Evolutionary conservation across 2,329 filamentous ascomycete genomes (phyloP).

Genomic region (Grosmannia huntii): DNA sequence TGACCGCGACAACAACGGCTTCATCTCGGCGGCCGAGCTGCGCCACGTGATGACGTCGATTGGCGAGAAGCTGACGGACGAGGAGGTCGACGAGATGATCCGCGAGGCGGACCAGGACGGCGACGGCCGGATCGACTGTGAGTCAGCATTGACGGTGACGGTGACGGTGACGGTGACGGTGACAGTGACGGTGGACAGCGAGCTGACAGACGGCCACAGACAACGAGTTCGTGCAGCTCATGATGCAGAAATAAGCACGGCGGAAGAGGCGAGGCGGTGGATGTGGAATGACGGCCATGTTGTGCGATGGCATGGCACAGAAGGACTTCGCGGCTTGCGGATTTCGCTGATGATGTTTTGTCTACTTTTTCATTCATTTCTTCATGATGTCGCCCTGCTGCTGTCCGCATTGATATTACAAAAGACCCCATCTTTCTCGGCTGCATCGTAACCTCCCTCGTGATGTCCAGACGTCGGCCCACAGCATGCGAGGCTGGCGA

Average conservation of each 20-base stretch:
- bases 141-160: slow-evolving; percentile 17
- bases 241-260: slow-evolving; percentile 75
- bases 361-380: slow-evolving; percentile 3
- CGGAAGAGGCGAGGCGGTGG: background rate
- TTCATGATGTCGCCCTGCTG: slow-evolving; percentile 2
- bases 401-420: background rate
- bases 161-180: too few species aligned
- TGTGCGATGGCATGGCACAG: slow-evolving; percentile 4
- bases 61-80: slow-evolving; percentile 80
- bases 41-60: slow-evolving; percentile 89
- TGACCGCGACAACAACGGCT: slow-evolving; percentile 83
- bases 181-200: too few species aligned
- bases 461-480: background rate
- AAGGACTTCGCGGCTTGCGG: slow-evolving; percentile 2
- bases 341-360: background rate
- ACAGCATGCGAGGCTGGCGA: slow-evolving; percentile 12
- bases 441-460: background rate
- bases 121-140: slow-evolving; percentile 81
- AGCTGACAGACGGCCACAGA: slow-evolving; percentile 34
- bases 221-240: slow-evolving; percentile 87
- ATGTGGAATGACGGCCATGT: background rate
- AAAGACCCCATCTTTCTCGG: background rate
- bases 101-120: slow-evolving; percentile 82
- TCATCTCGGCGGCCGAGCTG: slow-evolving; percentile 78
- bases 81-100: slow-evolving; percentile 90